Evolutionary conservation across 2,329 filamentous ascomycete species (phyloP), one percentile per base, ranked within the genome.

Genomic region (Fusarium sp.): DNA sequence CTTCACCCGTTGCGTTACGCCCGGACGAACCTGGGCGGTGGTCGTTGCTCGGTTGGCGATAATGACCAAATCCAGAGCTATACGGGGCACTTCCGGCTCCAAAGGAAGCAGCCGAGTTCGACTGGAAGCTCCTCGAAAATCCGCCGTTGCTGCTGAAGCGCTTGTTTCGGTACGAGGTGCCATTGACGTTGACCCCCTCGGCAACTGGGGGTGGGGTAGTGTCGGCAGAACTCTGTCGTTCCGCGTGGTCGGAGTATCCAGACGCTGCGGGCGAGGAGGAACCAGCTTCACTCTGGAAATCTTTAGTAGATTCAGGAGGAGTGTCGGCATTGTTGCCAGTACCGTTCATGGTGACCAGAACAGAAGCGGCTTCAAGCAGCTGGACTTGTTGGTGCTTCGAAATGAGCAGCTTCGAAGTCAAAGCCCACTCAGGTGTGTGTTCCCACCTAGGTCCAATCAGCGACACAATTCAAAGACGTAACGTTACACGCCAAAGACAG

Each of bases 321-420:
- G 87, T 88, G 36, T 84, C 80, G 43, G 82, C 83, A 61, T 79
- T 83, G 58, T 80, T 78, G 41, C 78, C 77, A 41, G 71, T 75
- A 67, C 75, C 78, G 73, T 88, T 97, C 93, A 99, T 98, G 73
- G 88, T 89, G 57, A 98, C 90, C 65, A 99, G 83, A 48, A 98
- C 95, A n/a, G 93, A 96, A 35, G 95, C 95, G 36, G 95, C 95
- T 79, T 99, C 95, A 58, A 99, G 86, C 59, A 99, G 85, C 78
- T 99, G 95, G 49, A 99, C 95, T 81, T 99, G 95, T 80, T 99
- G 95, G 78, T 99, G 95, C 85, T 99, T 99, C 71, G 94, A 98
- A 72, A 99, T 98, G 75, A 98, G 88, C 75, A 98, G 84, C 81
- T 98, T 98, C 70, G 95, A 98, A 53, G 95, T 99, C 76, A 90